phyloP scores from a whole-genome alignment of 2,329 filamentous ascomycete species.

The Hypomyces rosellus region DNA sequence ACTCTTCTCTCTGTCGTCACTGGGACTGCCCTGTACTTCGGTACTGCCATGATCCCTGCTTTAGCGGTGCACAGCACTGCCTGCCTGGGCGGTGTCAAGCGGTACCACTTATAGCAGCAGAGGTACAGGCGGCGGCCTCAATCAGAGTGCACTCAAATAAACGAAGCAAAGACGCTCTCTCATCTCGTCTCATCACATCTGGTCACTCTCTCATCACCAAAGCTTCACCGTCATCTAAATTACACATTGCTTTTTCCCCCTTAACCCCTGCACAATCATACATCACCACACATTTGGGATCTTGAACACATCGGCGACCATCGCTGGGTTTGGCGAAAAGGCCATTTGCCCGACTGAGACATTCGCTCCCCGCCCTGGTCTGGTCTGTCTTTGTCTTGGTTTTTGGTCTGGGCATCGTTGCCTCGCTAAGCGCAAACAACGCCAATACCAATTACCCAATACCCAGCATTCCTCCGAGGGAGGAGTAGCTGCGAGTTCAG shows the following conservation, averaged over 20 bases:
- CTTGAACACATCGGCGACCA: too few relatives aligned
- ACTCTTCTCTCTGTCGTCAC: not conserved
- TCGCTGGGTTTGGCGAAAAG: too few relatives aligned
- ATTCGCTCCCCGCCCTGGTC: not conserved
- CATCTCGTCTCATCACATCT: too few relatives aligned
- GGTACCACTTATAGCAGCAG: not conserved
- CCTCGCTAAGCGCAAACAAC: not conserved
- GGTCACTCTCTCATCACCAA: too few relatives aligned
- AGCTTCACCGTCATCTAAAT: too few relatives aligned
- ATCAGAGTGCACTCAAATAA: too few relatives aligned
- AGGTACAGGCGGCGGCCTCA: not conserved
- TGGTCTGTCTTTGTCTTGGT: not conserved
- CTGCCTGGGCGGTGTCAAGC: not conserved
- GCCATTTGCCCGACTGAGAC: not conserved
- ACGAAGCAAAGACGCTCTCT: too few relatives aligned
- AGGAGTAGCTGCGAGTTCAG: not conserved
- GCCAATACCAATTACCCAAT: not conserved
- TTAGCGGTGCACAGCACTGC: not conserved
- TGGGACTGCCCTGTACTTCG: not conserved
- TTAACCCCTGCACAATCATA: too few relatives aligned
- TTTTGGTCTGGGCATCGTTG: not conserved
- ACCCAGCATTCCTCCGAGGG: not conserved
- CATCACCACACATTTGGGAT: too few relatives aligned
- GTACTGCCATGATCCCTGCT: not conserved
- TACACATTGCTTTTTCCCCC: too few relatives aligned